Evolutionary conservation across 1,284 basidiomycete species (phyloP).

Genomic region (Anthracocystis panici-leucophaei): DNA sequence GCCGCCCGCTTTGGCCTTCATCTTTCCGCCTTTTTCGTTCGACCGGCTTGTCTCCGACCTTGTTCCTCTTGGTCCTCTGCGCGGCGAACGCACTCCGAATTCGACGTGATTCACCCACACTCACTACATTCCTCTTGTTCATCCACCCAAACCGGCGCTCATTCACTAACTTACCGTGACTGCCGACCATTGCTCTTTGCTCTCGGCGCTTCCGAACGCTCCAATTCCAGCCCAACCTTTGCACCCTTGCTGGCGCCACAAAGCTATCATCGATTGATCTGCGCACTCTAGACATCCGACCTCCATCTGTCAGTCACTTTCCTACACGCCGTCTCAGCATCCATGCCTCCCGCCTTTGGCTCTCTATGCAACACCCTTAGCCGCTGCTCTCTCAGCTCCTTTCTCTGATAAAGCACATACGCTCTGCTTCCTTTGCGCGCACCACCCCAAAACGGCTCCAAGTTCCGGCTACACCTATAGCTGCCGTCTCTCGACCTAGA

Average conservation of each 20-base stretch:
- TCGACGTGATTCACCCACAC: not conserved
- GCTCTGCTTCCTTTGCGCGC: not conserved
- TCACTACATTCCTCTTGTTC: not conserved
- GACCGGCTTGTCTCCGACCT: slow-evolving; percentile 8
- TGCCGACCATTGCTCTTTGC: too few species aligned
- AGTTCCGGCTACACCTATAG: too few species aligned
- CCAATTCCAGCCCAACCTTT: not conserved
- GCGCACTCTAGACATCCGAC: not conserved
- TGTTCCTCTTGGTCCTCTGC: slow-evolving; percentile 1
- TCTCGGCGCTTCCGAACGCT: not conserved
- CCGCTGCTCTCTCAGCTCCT: slow-evolving; percentile 3
- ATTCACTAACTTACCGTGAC: not conserved
- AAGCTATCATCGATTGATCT: not conserved
- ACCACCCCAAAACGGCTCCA: not conserved
- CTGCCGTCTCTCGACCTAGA: too few species aligned
- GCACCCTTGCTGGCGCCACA: too few species aligned
- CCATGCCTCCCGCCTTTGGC: slow-evolving; percentile 4
- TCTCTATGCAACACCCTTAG: too few species aligned
- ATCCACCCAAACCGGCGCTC: not conserved
- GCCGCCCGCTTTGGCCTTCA: slow-evolving; percentile 4
- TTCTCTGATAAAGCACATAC: not conserved
- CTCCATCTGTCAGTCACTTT: not conserved
- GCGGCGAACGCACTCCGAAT: not conserved
- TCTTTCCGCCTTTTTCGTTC: not conserved
- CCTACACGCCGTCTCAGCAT: not conserved